phyloP scores from a whole-genome alignment of 2,329 filamentous ascomycete species.

The Cladosporium phlei region DNA sequence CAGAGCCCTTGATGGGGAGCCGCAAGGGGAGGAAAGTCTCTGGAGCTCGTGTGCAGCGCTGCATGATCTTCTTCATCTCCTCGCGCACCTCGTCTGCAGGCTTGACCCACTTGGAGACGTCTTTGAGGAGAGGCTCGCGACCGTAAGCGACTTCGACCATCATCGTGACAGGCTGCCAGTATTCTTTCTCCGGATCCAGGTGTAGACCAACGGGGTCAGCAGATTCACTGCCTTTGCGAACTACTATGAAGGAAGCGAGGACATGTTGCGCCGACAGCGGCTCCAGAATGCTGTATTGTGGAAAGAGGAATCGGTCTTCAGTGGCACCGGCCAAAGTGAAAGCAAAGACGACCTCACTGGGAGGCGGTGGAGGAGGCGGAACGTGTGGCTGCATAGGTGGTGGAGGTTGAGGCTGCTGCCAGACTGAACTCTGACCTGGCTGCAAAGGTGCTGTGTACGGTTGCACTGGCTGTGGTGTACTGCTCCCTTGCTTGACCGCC shows the following conservation, averaged over 20 bases:
- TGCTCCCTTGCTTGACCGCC: background rate
- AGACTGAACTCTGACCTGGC: slow-evolving; percentile 12
- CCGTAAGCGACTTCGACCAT: slow-evolving; percentile 51
- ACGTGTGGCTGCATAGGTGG: slow-evolving; percentile 55
- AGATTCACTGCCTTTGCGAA: slow-evolving; percentile 64
- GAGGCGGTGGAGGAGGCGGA: slow-evolving; percentile 8
- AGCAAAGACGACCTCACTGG: slow-evolving; percentile 55
- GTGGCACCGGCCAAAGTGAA: slow-evolving; percentile 54
- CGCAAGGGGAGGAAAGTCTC: slow-evolving; percentile 53
- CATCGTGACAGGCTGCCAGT: slow-evolving; percentile 69
- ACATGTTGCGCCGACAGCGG: slow-evolving; percentile 52
- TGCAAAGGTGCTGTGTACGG: slow-evolving; percentile 22
- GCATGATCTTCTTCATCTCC: slow-evolving; percentile 55
- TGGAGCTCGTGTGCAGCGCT: slow-evolving; percentile 51
- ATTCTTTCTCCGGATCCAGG: slow-evolving; percentile 52
- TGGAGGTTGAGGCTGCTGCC: slow-evolving; percentile 21
- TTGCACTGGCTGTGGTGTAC: slow-evolving; percentile 9
- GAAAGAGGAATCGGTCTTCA: slow-evolving; percentile 73
- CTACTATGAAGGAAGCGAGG: slow-evolving; percentile 71
- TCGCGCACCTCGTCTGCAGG: slow-evolving; percentile 49
- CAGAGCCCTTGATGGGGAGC: slow-evolving; percentile 40
- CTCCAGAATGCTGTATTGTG: slow-evolving; percentile 72
- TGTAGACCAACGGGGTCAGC: slow-evolving; percentile 23
- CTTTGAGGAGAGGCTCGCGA: slow-evolving; percentile 50
- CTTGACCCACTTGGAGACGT: slow-evolving; percentile 53